A percentile compares a stretch with the other conserved stretches of the same genome.
Conservation (phyloP, 192 early-diverging fungal genomes). For the Coemansia reversa region DNA sequence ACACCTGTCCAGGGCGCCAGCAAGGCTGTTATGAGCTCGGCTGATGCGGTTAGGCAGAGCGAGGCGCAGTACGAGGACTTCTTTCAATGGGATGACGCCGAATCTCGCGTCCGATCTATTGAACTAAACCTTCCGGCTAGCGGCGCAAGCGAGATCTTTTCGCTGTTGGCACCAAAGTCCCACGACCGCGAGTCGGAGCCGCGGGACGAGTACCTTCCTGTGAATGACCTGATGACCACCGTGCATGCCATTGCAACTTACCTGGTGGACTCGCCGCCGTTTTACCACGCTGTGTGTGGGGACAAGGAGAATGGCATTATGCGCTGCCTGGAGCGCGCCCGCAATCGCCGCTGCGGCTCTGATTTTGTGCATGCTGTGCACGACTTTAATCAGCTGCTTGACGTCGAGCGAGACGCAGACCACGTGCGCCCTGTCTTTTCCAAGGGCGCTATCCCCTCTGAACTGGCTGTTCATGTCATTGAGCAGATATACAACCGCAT, state of each 20-base stretch:
- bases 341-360: slow-evolving; percentile 63
- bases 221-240: slow-evolving; percentile 75
- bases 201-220: slow-evolving; percentile 77
- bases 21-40: slow-evolving; percentile 27
- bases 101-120: slow-evolving; percentile 8
- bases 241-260: slow-evolving; percentile 65
- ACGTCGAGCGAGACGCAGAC: slow-evolving; percentile 34
- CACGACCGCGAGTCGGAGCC: slow-evolving; percentile 42
- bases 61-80: slow-evolving; percentile 41
- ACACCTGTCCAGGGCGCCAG: not conserved
- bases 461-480: slow-evolving; percentile 79
- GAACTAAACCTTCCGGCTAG: slow-evolving; percentile 32
- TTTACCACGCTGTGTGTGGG: slow-evolving; percentile 61
- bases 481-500: slow-evolving; percentile 87
- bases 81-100: slow-evolving; percentile 29
- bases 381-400: slow-evolving; percentile 70
- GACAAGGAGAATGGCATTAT: slow-evolving; percentile 63
- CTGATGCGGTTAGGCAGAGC: slow-evolving; percentile 44
- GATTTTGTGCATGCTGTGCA: slow-evolving; percentile 69
- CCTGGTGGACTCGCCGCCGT: slow-evolving; percentile 51
- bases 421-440: slow-evolving; percentile 22
- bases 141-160: slow-evolving; percentile 32
- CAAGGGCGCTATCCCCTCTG: slow-evolving; percentile 53
- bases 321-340: slow-evolving; percentile 74
- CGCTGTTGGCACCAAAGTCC: slow-evolving; percentile 41